These are phyloP conservation scores for Phanerodontia chrysosporium DNA, from an alignment of 768 basidiomycete genomes.

Conservation along the genomic window DNA sequence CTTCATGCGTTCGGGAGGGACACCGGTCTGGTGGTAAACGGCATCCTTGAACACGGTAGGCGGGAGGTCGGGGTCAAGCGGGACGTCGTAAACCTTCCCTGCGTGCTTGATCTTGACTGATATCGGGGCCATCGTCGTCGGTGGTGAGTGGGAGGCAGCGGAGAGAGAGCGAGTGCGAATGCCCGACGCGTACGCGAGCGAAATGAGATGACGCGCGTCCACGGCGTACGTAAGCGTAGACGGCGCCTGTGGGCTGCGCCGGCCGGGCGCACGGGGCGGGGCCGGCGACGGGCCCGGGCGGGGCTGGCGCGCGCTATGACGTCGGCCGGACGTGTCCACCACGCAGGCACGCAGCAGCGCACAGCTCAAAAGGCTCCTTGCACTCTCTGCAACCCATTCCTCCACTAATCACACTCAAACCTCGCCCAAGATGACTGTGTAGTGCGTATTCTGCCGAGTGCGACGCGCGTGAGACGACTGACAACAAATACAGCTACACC, in stretches of 20 bases:
- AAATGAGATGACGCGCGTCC: conserved; percentile 6
- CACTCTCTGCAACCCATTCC: neutral
- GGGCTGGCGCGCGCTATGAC: conserved; percentile 12
- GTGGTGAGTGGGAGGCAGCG: neutral
- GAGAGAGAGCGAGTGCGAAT: conserved; percentile 14
- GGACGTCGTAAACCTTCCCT: conserved; percentile 69
- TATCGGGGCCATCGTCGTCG: conserved; percentile 57
- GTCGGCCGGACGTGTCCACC: conserved; percentile 19
- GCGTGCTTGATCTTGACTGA: conserved; percentile 87
- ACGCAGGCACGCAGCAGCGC: neutral
- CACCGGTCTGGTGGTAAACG: conserved; percentile 77
- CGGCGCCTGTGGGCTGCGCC: neutral
- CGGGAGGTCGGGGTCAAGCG: conserved; percentile 69
- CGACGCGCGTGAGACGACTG: no score
- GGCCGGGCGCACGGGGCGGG: neutral
- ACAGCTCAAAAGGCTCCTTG: neutral
- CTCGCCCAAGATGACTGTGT: conserved; percentile 44
- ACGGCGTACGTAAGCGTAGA: neutral
- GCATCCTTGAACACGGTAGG: conserved; percentile 77
- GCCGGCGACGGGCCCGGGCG: neutral
- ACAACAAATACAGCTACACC: conserved; percentile 52
- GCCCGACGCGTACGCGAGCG: neutral
- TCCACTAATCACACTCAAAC: neutral
- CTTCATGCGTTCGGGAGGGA: conserved; percentile 92
- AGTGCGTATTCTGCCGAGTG: conserved; percentile 34